A percentile compares a stretch with the other conserved stretches of the same genome.
phyloP scores from a whole-genome alignment of 495 filamentous ascomycete species.

The Lasiosphaeria hispida region DNA sequence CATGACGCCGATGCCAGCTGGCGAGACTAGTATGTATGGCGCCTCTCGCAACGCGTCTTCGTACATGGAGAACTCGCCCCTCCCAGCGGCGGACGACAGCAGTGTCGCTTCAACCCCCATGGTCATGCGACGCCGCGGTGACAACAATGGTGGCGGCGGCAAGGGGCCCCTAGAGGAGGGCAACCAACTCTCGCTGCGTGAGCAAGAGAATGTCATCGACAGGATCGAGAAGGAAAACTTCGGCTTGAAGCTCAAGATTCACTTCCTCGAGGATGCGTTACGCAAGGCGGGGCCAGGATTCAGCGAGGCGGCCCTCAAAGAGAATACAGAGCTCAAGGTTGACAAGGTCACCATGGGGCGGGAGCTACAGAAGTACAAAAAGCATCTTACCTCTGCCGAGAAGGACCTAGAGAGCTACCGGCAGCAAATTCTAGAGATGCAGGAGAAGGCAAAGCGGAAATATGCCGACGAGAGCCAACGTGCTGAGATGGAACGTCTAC shows the following conservation, averaged over 20 bases:
- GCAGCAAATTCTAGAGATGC: slow-evolving; percentile 72
- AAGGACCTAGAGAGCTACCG: slow-evolving; percentile 74
- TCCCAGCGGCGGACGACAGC: slow-evolving; percentile 65
- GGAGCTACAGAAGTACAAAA: slow-evolving; percentile 80
- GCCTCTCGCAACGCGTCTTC: slow-evolving; percentile 54
- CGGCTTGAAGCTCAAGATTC: slow-evolving; percentile 74
- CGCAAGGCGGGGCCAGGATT: slow-evolving; percentile 82
- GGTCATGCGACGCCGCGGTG: slow-evolving; percentile 57
- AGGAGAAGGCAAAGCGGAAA: slow-evolving; percentile 72
- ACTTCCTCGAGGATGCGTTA: slow-evolving; percentile 75
- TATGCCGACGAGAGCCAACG: slow-evolving; percentile 62
- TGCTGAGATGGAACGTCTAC: slow-evolving; percentile 58
- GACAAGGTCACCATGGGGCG: slow-evolving; percentile 81
- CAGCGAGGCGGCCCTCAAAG: slow-evolving; percentile 80
- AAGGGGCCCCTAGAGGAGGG: slow-evolving; percentile 70
- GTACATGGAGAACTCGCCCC: slow-evolving; percentile 50
- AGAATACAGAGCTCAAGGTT: slow-evolving; percentile 95
- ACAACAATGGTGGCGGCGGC: slow-evolving; percentile 40
- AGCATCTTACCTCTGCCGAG: slow-evolving; percentile 73
- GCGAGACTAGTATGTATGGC: slow-evolving; percentile 67
- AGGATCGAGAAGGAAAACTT: slow-evolving; percentile 93
- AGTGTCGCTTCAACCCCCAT: slow-evolving; percentile 80
- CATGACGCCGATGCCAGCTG: slow-evolving; percentile 57
- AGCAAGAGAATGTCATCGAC: slow-evolving; percentile 94
- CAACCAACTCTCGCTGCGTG: slow-evolving; percentile 84